Evolutionary conservation across 1,139 yeast genomes (phyloP), one percentile per base, ranked within the genome.

Genomic region (Suhomyces chickasaworum): DNA sequence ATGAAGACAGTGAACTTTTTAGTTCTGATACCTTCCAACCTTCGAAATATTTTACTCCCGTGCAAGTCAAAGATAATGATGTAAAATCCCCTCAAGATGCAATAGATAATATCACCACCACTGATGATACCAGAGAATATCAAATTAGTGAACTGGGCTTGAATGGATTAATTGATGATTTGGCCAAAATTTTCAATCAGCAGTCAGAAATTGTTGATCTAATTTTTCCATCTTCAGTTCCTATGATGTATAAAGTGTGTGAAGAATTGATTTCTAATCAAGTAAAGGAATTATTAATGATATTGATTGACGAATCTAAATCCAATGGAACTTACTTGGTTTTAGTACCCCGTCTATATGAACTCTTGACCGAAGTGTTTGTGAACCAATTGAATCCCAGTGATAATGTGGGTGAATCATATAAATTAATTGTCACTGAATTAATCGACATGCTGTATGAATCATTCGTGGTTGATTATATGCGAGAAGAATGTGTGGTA

Each of bases 361-460:
- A 62, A 21, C 53, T 56, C 36, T 52, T 73, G 15, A 58, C 66
- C 1, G 51, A 49, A 0, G 55, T 57, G 20, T 65, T 74, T 36
- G 54, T 73, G 2, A 49, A 54, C 0, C 47, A 55, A 33, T 60
- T 75, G 32, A 48, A 52, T 0, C 63, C 65, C 0, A 63, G 74
- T 42, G 50, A 53, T 7, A 75, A 74, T 49, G 56, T 69, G 17
- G 78, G 78, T 1, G 66, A 59, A 5, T 56, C 63, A 4, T 74
- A 73, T 48, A 54, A 55, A 5, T 57, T 49, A 6, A 55, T 73
- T 32, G 63, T 74, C 5, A 57, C 56, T 15, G 78, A 73, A 36
- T 61, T 78, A 10, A 63, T 81, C 33, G 80, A 81, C 51, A 73
- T 78, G 65, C 70, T 73, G 53, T 78, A 68, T 53, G 83, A 72